A percentile compares a stretch with the other conserved stretches of the same genome.
Conservation (phyloP, 805 yeast species). For the Saccharomycopsis olivae region DNA sequence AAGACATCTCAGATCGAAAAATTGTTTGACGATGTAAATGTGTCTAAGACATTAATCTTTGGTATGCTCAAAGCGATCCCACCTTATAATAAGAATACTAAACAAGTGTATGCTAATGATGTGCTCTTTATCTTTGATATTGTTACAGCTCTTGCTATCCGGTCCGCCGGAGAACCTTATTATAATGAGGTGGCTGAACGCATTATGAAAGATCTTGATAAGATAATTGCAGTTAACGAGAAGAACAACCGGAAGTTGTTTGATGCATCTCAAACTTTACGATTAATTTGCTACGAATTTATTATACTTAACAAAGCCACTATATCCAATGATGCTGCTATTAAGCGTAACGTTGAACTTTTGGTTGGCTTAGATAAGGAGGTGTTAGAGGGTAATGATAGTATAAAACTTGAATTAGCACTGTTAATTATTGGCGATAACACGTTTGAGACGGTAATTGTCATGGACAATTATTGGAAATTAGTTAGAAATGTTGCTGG, state of each 20-base stretch:
- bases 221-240: constrained; percentile 20
- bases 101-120: constrained; percentile 36
- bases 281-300: constrained; percentile 44
- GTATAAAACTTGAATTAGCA: no score
- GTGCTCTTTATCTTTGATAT: constrained; percentile 38
- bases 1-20: constrained; percentile 29
- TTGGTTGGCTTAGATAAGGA: no score
- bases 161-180: background rate
- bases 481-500: constrained; percentile 39
- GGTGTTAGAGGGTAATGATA: no score
- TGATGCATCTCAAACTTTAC: constrained; percentile 23
- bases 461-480: constrained; percentile 38
- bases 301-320: constrained; percentile 36
- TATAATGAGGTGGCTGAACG: constrained; percentile 18
- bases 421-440: no score
- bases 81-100: constrained; percentile 14
- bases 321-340: no score
- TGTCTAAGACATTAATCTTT: constrained; percentile 1
- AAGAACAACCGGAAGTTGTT: constrained; percentile 24
- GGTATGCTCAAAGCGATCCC: constrained; percentile 7
- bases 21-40: constrained; percentile 2
- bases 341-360: no score
- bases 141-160: constrained; percentile 20
- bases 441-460: no score
- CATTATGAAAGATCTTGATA: constrained; percentile 19